Conservation (phyloP, 768 basidiomycete species). For the Mycena metata region DNA sequence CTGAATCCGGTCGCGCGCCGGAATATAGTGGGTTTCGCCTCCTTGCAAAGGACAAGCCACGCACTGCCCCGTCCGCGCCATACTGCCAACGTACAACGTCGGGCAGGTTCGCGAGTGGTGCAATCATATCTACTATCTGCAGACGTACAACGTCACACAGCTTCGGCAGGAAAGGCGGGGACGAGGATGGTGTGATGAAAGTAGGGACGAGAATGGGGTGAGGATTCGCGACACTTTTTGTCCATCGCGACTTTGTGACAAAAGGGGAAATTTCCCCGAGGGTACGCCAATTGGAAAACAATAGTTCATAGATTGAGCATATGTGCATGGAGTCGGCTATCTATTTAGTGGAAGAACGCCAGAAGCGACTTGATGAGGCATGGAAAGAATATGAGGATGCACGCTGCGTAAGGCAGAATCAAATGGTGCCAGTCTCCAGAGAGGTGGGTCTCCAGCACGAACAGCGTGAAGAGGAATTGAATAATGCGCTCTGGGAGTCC, state of each 20-base stretch:
- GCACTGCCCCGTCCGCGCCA: conserved; percentile 20
- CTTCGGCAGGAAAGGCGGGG: too few relatives aligned
- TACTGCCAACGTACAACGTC: conserved; percentile 15
- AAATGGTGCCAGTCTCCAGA: too few relatives aligned
- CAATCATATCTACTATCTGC: too few relatives aligned
- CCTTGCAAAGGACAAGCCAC: conserved; percentile 24
- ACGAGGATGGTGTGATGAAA: conserved; percentile 5
- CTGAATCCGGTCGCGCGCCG: not conserved
- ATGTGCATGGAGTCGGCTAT: conserved; percentile 9
- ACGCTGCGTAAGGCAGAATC: too few relatives aligned
- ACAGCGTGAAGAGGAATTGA: too few relatives aligned
- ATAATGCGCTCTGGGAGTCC: too few relatives aligned
- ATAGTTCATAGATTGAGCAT: conserved; percentile 19
- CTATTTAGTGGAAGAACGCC: conserved; percentile 24
- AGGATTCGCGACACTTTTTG: conserved; percentile 16
- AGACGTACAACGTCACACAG: too few relatives aligned
- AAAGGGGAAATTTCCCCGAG: too few relatives aligned
- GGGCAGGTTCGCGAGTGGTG: conserved; percentile 3
- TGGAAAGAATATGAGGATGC: too few relatives aligned
- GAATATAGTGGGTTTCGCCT: conserved; percentile 14
- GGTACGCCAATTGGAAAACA: too few relatives aligned
- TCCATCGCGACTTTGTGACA: conserved; percentile 7
- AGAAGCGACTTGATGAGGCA: too few relatives aligned
- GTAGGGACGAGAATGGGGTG: not conserved
- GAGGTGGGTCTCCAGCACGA: too few relatives aligned